phyloP scores from a whole-genome alignment of 768 basidiomycete genomes.

The Chalciporus piperatus region DNA sequence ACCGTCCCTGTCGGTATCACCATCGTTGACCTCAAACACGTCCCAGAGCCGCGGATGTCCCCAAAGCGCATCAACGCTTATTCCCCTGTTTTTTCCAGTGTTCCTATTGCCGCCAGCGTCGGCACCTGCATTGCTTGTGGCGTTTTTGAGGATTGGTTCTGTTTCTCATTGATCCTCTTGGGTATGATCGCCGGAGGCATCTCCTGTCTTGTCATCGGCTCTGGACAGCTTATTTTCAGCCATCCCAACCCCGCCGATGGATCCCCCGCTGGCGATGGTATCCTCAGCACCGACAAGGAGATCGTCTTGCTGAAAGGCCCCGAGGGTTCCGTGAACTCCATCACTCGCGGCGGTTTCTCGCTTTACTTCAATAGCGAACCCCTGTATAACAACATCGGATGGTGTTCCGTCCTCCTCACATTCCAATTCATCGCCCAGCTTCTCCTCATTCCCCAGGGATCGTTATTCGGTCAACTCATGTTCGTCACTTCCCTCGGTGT shows the following conservation, averaged over 20 bases:
- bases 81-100: slow-evolving; percentile 25
- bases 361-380: slow-evolving; percentile 27
- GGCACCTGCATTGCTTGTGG: slow-evolving; percentile 29
- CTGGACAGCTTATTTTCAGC: slow-evolving; percentile 26
- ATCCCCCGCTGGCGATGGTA: slow-evolving; percentile 31
- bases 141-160: slow-evolving; percentile 32
- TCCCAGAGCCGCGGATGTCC: slow-evolving; percentile 13
- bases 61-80: slow-evolving; percentile 20
- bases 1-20: slow-evolving; percentile 27
- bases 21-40: slow-evolving; percentile 24
- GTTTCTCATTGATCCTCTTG: slow-evolving; percentile 34
- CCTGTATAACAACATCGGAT: slow-evolving; percentile 27
- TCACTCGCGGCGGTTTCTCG: slow-evolving; percentile 27
- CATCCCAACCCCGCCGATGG: slow-evolving; percentile 26
- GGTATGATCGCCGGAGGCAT: slow-evolving; percentile 32
- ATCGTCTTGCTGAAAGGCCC: slow-evolving; percentile 28
- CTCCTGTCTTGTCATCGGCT: slow-evolving; percentile 33
- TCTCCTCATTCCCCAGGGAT: slow-evolving; percentile 33
- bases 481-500: slow-evolving; percentile 33
- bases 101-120: slow-evolving; percentile 31
- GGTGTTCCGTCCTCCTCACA: slow-evolving; percentile 31
- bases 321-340: slow-evolving; percentile 30
- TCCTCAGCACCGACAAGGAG: slow-evolving; percentile 22
- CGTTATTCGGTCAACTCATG: slow-evolving; percentile 35
- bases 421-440: slow-evolving; percentile 35